Percentiles rank a stretch among this genome's conserved stretches.
These are phyloP conservation scores for Mycena rebaudengoi DNA, from an alignment of 768 basidiomycete genomes.

Conservation along the genomic window DNA sequence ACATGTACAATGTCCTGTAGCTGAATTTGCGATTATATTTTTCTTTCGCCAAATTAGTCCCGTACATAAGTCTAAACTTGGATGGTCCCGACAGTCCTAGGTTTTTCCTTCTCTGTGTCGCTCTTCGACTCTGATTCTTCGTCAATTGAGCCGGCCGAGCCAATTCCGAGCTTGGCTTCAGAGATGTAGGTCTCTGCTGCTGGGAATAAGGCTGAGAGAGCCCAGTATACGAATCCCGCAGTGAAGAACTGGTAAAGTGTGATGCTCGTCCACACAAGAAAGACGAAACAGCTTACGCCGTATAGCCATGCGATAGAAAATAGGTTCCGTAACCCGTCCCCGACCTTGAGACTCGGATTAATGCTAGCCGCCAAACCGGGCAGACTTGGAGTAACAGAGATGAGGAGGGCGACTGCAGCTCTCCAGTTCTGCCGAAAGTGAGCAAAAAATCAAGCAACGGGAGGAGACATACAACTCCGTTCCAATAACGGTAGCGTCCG, in stretches of 20 bases:
- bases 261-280: not conserved
- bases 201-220: constrained; percentile 49
- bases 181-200: constrained; percentile 53
- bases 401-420: constrained; percentile 71
- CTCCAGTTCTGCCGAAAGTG: constrained; percentile 76
- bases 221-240: constrained; percentile 44
- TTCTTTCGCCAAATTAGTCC: not conserved
- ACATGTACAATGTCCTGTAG: constrained; percentile 9
- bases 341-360: constrained; percentile 69
- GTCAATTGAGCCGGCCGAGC: constrained; percentile 3
- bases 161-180: constrained; percentile 33
- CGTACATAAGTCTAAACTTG: not conserved
- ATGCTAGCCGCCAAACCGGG: constrained; percentile 85
- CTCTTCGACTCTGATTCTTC: not conserved
- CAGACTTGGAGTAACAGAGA: constrained; percentile 74
- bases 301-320: constrained; percentile 83
- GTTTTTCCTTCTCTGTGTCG: constrained; percentile 5
- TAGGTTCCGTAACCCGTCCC: constrained; percentile 59
- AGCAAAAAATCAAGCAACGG: not conserved
- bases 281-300: constrained; percentile 56
- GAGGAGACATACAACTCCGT: constrained; percentile 65
- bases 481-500: constrained; percentile 81
- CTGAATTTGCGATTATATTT: constrained; percentile 17
- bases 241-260: constrained; percentile 45
- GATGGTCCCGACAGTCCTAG: not conserved